Conservation (phyloP, 768 basidiomycete species). For the Ramaria sp. region DNA sequence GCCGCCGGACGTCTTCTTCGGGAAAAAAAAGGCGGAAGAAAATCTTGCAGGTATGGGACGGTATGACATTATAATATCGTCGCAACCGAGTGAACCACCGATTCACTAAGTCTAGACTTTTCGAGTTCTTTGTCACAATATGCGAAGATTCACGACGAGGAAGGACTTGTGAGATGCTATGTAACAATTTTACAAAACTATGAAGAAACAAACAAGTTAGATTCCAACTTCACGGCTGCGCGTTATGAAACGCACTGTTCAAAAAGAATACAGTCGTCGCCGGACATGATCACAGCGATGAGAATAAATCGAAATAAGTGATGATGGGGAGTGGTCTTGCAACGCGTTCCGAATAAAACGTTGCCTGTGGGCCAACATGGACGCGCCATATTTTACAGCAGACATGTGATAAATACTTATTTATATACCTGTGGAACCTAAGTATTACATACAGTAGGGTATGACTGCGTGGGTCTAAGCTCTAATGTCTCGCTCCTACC, state of each 20-base stretch:
- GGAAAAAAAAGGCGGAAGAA: slow-evolving; percentile 79
- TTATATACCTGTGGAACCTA: no score
- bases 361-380: not conserved
- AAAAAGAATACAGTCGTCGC: slow-evolving; percentile 4
- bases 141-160: not conserved
- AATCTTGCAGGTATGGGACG: slow-evolving; percentile 41
- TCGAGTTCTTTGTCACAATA: not conserved
- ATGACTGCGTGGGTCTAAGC: no score
- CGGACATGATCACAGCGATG: not conserved
- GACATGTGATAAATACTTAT: no score
- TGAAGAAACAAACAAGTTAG: not conserved
- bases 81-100: slow-evolving; percentile 37
- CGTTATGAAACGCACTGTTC: not conserved
- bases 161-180: slow-evolving; percentile 3
- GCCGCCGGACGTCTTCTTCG: slow-evolving; percentile 59
- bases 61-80: slow-evolving; percentile 35
- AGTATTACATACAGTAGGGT: no score
- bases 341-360: no score
- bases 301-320: not conserved
- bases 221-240: not conserved
- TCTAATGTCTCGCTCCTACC: no score
- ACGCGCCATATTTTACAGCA: not conserved
- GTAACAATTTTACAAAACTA: slow-evolving; percentile 8
- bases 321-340: no score
- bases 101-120: slow-evolving; percentile 24